Evolutionary conservation across 164 flowering plant genomes (phyloP), one percentile per base, ranked within the genome.

Genomic region (Cinnamomum micranthum): DNA sequence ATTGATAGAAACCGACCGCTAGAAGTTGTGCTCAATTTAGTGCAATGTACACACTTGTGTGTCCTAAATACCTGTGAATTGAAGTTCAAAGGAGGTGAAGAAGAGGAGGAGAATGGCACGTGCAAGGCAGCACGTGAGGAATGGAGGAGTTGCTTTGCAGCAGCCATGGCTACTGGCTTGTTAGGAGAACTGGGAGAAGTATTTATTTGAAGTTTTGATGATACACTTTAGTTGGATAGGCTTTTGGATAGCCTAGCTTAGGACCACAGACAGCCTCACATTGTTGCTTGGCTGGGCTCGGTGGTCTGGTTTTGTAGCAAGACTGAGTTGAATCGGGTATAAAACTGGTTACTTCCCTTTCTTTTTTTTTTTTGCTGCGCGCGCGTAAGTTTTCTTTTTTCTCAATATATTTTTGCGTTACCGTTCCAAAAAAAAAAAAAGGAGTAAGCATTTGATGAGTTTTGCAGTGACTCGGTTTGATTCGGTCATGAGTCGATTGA

Each of bases 131-230:
- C 77, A 35, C 71, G 74, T 24, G 75, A 6, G 20, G 71, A 27
- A 12, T 23, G 71, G 70, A 68, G 27, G 67, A 79, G 74, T 52
- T 72, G 82, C 28, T 67, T 70, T 62, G 71, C 62, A 22, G 83
- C 77, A 71, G 77, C 74, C 74, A 71, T 71, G 66, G 74, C 24
- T 55, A 31, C 11, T 11, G 50, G 59, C 6, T 17, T 19, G 27
- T 5, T 59, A 20, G 20, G 50, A 11, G 15, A 62, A 17, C 3
- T 6, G 24, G 50, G 20, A 66, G 33, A 66, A 41, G 47, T 41
- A 41, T 2, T 19, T 66, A n/a, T 3, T 12, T 28, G 28, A 27
- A 25, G 33, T 31, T 31, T 14, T 27, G 6, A 41, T 66, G 2
- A 28, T 27, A 31, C 28, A 31, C 12, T 31, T 12, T 22, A 33